A percentile compares a stretch with the other conserved stretches of the same genome.
Conservation (phyloP, 2,329 filamentous ascomycete species). For the Alternaria arbusti region DNA sequence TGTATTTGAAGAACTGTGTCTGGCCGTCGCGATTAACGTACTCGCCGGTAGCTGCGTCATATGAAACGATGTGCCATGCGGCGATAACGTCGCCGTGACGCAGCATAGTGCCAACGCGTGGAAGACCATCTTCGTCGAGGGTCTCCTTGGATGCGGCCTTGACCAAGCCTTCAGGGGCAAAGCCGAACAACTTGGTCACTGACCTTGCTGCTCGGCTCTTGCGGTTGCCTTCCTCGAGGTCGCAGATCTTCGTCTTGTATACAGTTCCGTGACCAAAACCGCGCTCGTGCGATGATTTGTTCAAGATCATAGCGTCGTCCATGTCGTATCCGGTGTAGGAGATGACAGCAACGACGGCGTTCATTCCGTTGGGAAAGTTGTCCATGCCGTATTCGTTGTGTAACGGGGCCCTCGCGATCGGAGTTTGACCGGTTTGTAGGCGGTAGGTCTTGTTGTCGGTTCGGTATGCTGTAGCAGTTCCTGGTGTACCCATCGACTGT, state of each 20-base stretch:
- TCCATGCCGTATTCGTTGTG: conserved; percentile 97
- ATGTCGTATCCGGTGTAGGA: conserved; percentile 99
- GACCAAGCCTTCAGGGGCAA: conserved; percentile 77
- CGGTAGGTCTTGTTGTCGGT: conserved; percentile 98
- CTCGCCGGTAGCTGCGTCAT: conserved; percentile 72
- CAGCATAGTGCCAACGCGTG: conserved; percentile 78
- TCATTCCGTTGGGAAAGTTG: conserved; percentile 97
- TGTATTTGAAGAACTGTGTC: conserved; percentile 92
- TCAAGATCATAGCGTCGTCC: conserved; percentile 99
- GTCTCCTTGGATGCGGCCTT: conserved; percentile 72
- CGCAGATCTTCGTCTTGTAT: conserved; percentile 95
- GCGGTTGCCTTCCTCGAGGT: conserved; percentile 77
- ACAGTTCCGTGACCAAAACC: conserved; percentile 96
- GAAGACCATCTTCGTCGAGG: conserved; percentile 87
- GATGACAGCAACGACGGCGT: conserved; percentile 95
- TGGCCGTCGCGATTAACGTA: conserved; percentile 85
- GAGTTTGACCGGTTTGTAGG: conserved; percentile 93
- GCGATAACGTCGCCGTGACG: conserved; percentile 83
- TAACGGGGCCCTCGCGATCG: conserved; percentile 86
- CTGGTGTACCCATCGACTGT: conserved; percentile 97
- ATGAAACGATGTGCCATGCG: conserved; percentile 86
- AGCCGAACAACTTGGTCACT: conserved; percentile 86
- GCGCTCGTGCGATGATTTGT: conserved; percentile 94
- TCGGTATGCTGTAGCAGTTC: conserved; percentile 80
- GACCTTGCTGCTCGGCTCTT: conserved; percentile 70